phyloP scores from a whole-genome alignment of 495 filamentous ascomycete genomes.

The Penicillium arizonense region DNA sequence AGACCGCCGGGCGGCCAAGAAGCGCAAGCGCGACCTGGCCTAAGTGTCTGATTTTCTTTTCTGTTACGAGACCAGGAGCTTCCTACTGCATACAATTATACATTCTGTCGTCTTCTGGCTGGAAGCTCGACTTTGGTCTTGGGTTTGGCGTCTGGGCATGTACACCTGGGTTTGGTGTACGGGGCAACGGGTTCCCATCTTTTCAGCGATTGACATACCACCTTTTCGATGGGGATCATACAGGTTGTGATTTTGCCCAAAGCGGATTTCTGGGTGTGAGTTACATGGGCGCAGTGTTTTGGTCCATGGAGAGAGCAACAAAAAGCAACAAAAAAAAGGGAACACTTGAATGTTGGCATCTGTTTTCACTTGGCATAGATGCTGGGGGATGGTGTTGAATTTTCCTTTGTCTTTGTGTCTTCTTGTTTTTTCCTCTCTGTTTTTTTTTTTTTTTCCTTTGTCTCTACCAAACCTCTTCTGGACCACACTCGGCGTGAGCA shows the following conservation, averaged over 20 bases:
- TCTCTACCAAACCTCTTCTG: conserved; percentile 5
- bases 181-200: conserved; percentile 11
- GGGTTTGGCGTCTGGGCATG: conserved; percentile 43
- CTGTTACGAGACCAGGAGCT: conserved; percentile 47
- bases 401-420: conserved; percentile 16
- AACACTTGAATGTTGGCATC: conserved; percentile 7
- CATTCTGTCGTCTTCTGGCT: conserved; percentile 17
- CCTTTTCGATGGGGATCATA: not conserved
- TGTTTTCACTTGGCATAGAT: not conserved
- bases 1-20: conserved; percentile 60
- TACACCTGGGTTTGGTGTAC: conserved; percentile 35
- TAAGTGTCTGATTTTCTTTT: conserved; percentile 22
- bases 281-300: conserved; percentile 8
- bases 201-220: conserved; percentile 2
- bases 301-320: conserved; percentile 2
- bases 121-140: conserved; percentile 25
- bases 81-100: conserved; percentile 34
- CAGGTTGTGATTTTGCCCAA: not conserved
- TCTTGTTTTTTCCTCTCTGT: conserved; percentile 7
- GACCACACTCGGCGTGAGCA: conserved; percentile 15
- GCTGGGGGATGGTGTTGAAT: conserved; percentile 3
- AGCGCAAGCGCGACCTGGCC: conserved; percentile 68
- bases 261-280: not conserved
- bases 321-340: conserved; percentile 2
- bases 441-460: conserved; percentile 18